Percentiles rank a stretch among this genome's conserved stretches.
Conservation (phyloP, 371 early-diverging fungal species). For the Phascolomyces articulosus region DNA sequence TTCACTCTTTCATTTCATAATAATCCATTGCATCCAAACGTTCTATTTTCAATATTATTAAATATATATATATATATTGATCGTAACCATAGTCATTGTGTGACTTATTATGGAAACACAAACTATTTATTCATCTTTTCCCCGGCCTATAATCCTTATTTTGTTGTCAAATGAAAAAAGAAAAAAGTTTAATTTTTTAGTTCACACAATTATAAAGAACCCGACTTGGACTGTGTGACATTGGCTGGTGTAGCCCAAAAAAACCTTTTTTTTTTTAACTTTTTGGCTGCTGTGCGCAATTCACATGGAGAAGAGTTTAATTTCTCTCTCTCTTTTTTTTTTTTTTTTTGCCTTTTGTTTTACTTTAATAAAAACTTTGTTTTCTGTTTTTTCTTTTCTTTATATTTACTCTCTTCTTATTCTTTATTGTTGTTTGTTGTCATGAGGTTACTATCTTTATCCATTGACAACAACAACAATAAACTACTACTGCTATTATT, state of each 20-base stretch:
- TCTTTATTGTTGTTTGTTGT: background rate
- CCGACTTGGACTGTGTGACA: slow-evolving; percentile 4
- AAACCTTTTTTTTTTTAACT: background rate
- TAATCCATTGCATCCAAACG: no score
- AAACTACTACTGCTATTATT: background rate
- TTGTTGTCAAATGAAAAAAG: slow-evolving; percentile 11
- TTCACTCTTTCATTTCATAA: background rate
- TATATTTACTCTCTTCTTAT: no score
- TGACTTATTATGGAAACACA: background rate
- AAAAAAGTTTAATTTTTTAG: slow-evolving; percentile 10
- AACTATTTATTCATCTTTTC: no score
- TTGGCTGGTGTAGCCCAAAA: slow-evolving; percentile 11
- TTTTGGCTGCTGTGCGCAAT: background rate
- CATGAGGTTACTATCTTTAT: background rate
- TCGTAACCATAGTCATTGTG: background rate
- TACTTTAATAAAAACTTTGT: no score
- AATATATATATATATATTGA: background rate
- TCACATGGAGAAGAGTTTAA: background rate
- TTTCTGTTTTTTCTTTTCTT: no score
- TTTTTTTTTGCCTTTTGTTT: background rate
- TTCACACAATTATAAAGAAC: background rate
- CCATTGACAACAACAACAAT: background rate
- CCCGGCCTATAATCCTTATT: no score
- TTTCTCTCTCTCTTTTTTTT: background rate
- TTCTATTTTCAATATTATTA: background rate